Conservation (phyloP, 176 grass and related monocot species). For the Metroxylon sagu region DNA sequence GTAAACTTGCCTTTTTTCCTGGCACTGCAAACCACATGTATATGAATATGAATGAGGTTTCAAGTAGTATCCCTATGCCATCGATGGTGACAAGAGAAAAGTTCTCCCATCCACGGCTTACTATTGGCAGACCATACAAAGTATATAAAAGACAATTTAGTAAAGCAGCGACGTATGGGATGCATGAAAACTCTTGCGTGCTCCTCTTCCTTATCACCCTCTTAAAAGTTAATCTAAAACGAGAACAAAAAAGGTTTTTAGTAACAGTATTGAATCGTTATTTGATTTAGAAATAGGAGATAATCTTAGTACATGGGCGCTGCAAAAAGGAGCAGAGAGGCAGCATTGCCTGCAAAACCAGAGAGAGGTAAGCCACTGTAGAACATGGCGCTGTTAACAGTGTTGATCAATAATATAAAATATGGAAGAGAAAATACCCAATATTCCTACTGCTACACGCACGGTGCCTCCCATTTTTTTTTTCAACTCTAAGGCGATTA, state of each 20-base stretch:
- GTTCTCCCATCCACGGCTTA: constrained; percentile 69
- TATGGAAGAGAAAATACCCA: constrained; percentile 31
- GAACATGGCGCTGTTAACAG: background rate
- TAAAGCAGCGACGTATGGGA: constrained; percentile 46
- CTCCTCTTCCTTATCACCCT: constrained; percentile 58
- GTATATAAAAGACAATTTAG: constrained; percentile 48
- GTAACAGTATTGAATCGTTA: background rate
- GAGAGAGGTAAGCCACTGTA: background rate
- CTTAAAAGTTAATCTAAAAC: constrained; percentile 56
- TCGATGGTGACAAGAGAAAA: constrained; percentile 34
- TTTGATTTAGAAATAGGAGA: background rate
- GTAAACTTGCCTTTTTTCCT: constrained; percentile 42
- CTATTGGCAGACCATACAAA: constrained; percentile 60
- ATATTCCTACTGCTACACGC: constrained; percentile 37
- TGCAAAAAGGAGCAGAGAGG: constrained; percentile 54
- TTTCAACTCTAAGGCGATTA: no score
- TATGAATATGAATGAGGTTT: constrained; percentile 48
- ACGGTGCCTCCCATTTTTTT: background rate
- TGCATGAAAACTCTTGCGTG: constrained; percentile 58
- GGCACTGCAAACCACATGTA: constrained; percentile 59
- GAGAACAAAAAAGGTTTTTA: constrained; percentile 4
- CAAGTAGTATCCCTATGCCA: constrained; percentile 38
- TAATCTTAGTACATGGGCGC: constrained; percentile 42
- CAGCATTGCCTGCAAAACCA: constrained; percentile 38
- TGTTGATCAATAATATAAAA: background rate